Percentiles rank a stretch among this genome's conserved stretches.
These are phyloP conservation scores for Boletus barrowsii DNA, from an alignment of 768 basidiomycete genomes.

Conservation along the genomic window DNA sequence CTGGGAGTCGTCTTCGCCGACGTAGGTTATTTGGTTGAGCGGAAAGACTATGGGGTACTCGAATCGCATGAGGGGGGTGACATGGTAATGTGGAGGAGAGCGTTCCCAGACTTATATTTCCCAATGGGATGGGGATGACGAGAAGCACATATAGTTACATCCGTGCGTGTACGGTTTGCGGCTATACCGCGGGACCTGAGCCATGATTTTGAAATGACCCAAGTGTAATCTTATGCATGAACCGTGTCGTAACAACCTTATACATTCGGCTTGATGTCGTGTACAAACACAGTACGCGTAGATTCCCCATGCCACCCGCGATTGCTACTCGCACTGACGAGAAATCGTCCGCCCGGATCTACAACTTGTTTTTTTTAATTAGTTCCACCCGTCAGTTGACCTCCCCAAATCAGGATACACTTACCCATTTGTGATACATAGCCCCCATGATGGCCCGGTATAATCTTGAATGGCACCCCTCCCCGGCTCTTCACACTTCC, in stretches of 20 bases:
- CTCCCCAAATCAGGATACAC: constrained; percentile 32
- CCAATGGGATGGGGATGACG: constrained; percentile 28
- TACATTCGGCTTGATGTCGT: constrained; percentile 65
- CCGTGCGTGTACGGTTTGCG: constrained; percentile 26
- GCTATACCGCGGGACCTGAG: constrained; percentile 34
- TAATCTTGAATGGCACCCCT: constrained; percentile 88
- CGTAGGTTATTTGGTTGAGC: constrained; percentile 34
- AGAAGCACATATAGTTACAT: constrained; percentile 27
- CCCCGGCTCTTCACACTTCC: constrained; percentile 57
- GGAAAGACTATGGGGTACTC: constrained; percentile 34
- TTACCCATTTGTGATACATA: constrained; percentile 89
- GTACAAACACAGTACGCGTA: constrained; percentile 85
- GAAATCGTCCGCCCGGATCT: constrained; percentile 78
- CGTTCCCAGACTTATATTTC: constrained; percentile 30
- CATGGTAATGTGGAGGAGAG: constrained; percentile 16
- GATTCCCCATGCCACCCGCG: constrained; percentile 93
- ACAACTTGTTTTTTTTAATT: constrained; percentile 56
- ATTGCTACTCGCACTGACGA: constrained; percentile 91
- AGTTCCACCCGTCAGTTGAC: constrained; percentile 23
- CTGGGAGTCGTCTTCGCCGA: constrained; percentile 44
- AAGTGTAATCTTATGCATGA: constrained; percentile 27
- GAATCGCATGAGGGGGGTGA: constrained; percentile 27
- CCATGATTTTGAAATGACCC: constrained; percentile 28
- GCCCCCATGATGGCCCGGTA: constrained; percentile 94
- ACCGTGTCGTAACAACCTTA: constrained; percentile 32